Conservation (phyloP, 148 eudicot species). For the Rhododendron molle region DNA sequence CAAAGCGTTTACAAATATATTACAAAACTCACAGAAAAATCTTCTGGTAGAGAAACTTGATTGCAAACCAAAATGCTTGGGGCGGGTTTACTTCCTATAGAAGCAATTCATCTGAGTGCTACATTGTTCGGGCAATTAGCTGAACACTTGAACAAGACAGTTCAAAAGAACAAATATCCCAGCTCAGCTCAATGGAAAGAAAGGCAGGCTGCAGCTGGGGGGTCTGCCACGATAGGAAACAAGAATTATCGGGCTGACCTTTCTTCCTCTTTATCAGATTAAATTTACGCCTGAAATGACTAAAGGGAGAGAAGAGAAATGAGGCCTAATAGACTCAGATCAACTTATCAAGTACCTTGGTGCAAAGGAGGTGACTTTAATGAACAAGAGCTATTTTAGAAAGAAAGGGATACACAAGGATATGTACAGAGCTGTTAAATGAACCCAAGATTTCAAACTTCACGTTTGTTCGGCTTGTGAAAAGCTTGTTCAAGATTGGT, state of each 20-base stretch:
- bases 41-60: not conserved
- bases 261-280: too few relatives aligned
- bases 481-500: not conserved
- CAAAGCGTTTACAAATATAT: not conserved
- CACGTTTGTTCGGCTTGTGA: too few relatives aligned
- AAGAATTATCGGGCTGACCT: not conserved
- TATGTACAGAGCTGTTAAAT: too few relatives aligned
- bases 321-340: too few relatives aligned
- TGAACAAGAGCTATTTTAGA: too few relatives aligned
- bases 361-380: too few relatives aligned
- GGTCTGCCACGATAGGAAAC: not conserved
- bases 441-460: too few relatives aligned
- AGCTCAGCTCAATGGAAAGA: not conserved
- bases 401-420: too few relatives aligned
- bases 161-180: not conserved
- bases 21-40: not conserved
- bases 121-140: not conserved
- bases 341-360: too few relatives aligned
- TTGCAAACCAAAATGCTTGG: not conserved
- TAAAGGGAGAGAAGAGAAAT: too few relatives aligned
- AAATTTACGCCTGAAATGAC: too few relatives aligned
- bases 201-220: not conserved
- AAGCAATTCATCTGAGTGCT: not conserved
- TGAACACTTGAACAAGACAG: not conserved
- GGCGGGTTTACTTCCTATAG: not conserved